Conservation (phyloP, 192 early-diverging fungal genomes). For the Coemansia sp. region DNA sequence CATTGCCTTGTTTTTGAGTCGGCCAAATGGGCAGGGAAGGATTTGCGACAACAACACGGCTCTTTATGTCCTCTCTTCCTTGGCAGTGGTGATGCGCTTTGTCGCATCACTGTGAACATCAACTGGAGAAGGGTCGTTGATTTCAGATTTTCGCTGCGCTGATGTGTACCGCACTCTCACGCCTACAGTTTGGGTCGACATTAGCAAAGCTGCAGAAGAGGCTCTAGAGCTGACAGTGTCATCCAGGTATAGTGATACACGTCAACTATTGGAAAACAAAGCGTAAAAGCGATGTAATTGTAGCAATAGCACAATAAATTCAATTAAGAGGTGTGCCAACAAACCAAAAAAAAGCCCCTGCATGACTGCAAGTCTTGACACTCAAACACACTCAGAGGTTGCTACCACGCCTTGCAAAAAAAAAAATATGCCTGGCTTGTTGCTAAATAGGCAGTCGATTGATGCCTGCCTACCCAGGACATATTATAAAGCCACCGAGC, state of each 20-base stretch:
- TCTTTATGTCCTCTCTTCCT: background rate
- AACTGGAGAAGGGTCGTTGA: background rate
- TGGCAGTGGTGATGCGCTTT: background rate
- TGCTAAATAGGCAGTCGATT: background rate
- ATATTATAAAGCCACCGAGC: background rate
- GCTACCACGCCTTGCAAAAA: background rate
- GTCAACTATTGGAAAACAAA: background rate
- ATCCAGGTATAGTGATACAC: background rate
- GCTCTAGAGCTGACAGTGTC: background rate
- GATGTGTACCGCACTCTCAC: conserved; percentile 4
- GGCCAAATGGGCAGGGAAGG: background rate
- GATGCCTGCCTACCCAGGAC: background rate
- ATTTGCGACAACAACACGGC: background rate
- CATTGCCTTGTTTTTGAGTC: conserved; percentile 1
- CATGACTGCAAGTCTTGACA: background rate
- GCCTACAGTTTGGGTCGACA: background rate
- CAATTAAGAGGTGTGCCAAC: background rate
- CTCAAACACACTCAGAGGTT: background rate
- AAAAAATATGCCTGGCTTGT: background rate
- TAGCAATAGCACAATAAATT: background rate
- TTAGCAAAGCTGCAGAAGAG: background rate
- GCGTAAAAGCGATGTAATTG: background rate
- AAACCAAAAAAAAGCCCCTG: background rate
- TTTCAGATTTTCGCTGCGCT: conserved; percentile 3
- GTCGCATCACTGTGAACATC: background rate